Evolutionary conservation across 768 basidiomycete species (phyloP).

Genomic region (Gautieria morchelliformis): DNA sequence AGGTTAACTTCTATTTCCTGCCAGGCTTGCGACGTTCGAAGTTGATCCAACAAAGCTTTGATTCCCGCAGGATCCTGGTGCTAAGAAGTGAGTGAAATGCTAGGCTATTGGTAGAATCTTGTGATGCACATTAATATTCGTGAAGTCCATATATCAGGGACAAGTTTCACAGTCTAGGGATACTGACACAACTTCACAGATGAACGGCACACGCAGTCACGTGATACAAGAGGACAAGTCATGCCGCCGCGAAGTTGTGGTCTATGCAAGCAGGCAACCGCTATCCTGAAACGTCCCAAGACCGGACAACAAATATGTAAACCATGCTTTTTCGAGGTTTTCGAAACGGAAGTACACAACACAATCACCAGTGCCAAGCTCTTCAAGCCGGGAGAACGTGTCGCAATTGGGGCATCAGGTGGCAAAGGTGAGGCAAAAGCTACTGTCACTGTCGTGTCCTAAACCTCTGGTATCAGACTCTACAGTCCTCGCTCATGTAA

Average conservation of each 20-base stretch:
- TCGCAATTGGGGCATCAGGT: conserved; percentile 96
- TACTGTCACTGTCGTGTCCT: background rate
- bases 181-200: background rate
- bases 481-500: conserved; percentile 93
- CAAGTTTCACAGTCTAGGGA: background rate
- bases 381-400: conserved; percentile 82
- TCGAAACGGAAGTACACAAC: conserved; percentile 97
- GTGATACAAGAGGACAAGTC: background rate
- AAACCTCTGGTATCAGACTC: conserved; percentile 53
- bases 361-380: conserved; percentile 78
- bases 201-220: no score
- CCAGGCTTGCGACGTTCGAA: conserved; percentile 63
- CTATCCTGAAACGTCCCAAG: conserved; percentile 91
- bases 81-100: background rate
- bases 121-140: conserved; percentile 46
- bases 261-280: conserved; percentile 63
- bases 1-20: conserved; percentile 29
- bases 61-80: conserved; percentile 55
- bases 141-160: conserved; percentile 29
- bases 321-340: conserved; percentile 92
- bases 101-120: background rate
- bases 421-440: conserved; percentile 67
- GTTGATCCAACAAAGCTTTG: conserved; percentile 59
- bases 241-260: conserved; percentile 82
- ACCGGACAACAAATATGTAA: conserved; percentile 97